Base-by-base conservation (phyloP, 2,329 filamentous ascomycete species). In the Ophiocordyceps sinensis region DNA sequence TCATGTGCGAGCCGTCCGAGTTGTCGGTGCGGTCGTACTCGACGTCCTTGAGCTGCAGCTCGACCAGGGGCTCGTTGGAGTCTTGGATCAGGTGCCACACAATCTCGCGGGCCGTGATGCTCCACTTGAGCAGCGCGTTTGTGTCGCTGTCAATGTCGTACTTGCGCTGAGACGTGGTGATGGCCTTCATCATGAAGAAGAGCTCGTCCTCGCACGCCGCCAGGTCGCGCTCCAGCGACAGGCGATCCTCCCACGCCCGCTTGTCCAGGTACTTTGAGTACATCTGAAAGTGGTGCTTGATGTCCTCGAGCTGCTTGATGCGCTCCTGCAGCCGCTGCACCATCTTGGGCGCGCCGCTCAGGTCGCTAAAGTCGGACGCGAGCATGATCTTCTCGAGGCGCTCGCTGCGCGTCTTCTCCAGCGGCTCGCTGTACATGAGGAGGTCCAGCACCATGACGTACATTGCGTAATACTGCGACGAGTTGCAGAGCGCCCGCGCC, bases 101-200 rank as follows among this genome's bases (percentile, higher is more conserved):
- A 48, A 98, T 91, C 56, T 98, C 89, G 35, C 82, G 81, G 2
- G 87, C 87, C n/a, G 85, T 83, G 44, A 98, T 86, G 56, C 86
- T 91, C 83, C 89, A 95, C 51, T 85, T 81, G 41, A 98, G 62
- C 34, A 95, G 67, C 6, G 87, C 87, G 44, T 77, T 88, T 43
- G 79, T 82, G 47, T 86, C 75, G 7, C 78, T 76, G 39, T 77
- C 69, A 37, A 53, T 51, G 74, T 94, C 86, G 47, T 78, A 79
- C 56, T 88, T 91, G 44, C 87, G 74, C 61, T 98, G 91, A 5
- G 89, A 93, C 3, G 87, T 93, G 2, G 91, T 98, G 57, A 98
- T 98, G 32, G 91, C 93, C 54, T 98, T 96, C 91, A 98, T 96
- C 68, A 98, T 84, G 65, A 98, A 98, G 70, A 98, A 99, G 9